Conservation (phyloP, 306 rosid genomes). For the Alnus glutinosa region DNA sequence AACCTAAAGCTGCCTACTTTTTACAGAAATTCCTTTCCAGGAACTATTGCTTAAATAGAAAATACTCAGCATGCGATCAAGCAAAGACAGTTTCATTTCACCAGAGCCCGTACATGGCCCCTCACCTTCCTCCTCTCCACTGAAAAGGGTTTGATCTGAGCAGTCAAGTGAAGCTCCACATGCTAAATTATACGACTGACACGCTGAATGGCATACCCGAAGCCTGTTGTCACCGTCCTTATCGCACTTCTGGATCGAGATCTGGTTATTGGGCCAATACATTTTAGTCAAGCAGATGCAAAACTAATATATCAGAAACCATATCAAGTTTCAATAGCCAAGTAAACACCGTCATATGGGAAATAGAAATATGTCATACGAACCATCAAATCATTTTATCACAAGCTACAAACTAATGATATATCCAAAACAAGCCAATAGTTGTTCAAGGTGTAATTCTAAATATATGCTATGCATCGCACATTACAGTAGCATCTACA, state of each 20-base stretch:
- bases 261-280: conserved; percentile 45
- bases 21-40: conserved; percentile 62
- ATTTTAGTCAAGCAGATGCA: conserved; percentile 27
- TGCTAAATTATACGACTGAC: conserved; percentile 85
- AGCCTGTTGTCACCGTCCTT: conserved; percentile 92
- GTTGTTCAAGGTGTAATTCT: background rate
- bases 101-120: conserved; percentile 92
- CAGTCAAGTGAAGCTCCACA: conserved; percentile 97
- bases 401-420: background rate
- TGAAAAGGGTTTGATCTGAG: conserved; percentile 90
- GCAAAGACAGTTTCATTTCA: conserved; percentile 70
- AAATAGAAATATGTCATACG: background rate
- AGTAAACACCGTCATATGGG: background rate
- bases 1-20: conserved; percentile 55
- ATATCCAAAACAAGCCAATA: background rate
- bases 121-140: conserved; percentile 70
- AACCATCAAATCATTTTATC: background rate
- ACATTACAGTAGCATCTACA: background rate
- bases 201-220: conserved; percentile 89
- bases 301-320: background rate
- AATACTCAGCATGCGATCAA: conserved; percentile 47
- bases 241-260: conserved; percentile 92
- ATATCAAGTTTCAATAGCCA: background rate
- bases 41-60: conserved; percentile 62
- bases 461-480: background rate